A percentile compares a stretch with the other conserved stretches of the same genome.
phyloP scores from a whole-genome alignment of 2,329 filamentous ascomycete species.

The Trichoderma aggressivum region DNA sequence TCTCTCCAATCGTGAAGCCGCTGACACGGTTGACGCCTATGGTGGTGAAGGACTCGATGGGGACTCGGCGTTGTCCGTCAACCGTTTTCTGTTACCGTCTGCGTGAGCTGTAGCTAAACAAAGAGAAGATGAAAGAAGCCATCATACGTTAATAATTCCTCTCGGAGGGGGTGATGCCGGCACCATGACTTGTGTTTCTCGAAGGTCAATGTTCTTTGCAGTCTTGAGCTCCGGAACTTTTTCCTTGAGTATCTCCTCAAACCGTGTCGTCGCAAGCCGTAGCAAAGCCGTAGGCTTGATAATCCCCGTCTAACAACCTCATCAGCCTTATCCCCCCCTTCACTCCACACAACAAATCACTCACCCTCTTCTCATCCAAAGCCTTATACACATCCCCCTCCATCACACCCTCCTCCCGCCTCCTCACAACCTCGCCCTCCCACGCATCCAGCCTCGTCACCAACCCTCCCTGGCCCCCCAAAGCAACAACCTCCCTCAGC shows the following conservation, averaged over 20 bases:
- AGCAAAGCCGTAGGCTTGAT: conserved; percentile 19
- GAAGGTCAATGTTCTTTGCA: conserved; percentile 6
- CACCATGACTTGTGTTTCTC: conserved; percentile 18
- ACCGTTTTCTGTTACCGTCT: conserved; percentile 24
- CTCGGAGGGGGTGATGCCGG: conserved; percentile 16
- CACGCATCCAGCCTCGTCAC: conserved; percentile 11
- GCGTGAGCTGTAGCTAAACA: neutral
- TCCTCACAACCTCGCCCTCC: conserved; percentile 3
- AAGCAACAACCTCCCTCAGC: conserved; percentile 19
- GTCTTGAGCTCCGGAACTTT: conserved; percentile 1
- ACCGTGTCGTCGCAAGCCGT: conserved; percentile 17
- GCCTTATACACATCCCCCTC: conserved; percentile 12
- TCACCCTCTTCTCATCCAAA: conserved; percentile 18
- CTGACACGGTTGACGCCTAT: neutral
- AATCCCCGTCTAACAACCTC: conserved; percentile 6
- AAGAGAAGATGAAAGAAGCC: neutral
- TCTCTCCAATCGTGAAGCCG: conserved; percentile 11
- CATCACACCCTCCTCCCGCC: neutral
- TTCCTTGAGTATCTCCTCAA: conserved; percentile 12
- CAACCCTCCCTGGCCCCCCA: conserved; percentile 21
- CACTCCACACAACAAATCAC: neutral
- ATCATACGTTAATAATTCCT: conserved; percentile 26
- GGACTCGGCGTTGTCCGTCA: conserved; percentile 24
- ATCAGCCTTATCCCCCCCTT: neutral
- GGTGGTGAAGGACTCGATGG: conserved; percentile 27